Conservation (phyloP, 2,329 filamentous ascomycete genomes). For the Phialophora tarda region DNA sequence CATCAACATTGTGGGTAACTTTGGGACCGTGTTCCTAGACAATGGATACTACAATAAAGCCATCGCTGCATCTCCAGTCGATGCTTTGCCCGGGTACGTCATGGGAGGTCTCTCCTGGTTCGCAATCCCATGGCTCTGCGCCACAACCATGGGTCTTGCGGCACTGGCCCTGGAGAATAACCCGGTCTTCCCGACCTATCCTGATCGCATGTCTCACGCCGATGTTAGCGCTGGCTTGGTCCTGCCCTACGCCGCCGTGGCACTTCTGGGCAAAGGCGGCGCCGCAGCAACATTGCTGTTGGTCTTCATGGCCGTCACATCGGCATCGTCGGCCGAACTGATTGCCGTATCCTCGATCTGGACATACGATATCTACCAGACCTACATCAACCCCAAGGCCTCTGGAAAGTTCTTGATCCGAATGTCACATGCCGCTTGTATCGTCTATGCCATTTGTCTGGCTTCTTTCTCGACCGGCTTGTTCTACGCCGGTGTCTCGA, state of each 20-base stretch:
- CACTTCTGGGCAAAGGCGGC: conserved; percentile 79
- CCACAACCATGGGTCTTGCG: conserved; percentile 85
- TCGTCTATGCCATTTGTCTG: conserved; percentile 78
- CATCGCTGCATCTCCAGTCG: conserved; percentile 82
- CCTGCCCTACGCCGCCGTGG: conserved; percentile 82
- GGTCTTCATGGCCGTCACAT: conserved; percentile 90
- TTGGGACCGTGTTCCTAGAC: conserved; percentile 64
- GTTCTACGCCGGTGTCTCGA: conserved; percentile 74
- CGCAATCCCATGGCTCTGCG: conserved; percentile 86
- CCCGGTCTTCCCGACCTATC: conserved; percentile 62
- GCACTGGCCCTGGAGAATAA: conserved; percentile 79
- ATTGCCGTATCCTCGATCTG: conserved; percentile 88
- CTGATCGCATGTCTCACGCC: conserved; percentile 69
- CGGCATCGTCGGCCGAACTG: conserved; percentile 78
- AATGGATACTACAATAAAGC: conserved; percentile 86
- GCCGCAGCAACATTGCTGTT: conserved; percentile 79
- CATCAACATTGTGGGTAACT: conserved; percentile 87
- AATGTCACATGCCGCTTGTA: conserved; percentile 74
- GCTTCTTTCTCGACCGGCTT: conserved; percentile 78
- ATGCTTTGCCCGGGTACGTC: conserved; percentile 87
- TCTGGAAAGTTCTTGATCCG: conserved; percentile 77
- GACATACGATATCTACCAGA: conserved; percentile 88
- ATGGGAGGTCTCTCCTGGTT: conserved; percentile 89
- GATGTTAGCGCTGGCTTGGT: conserved; percentile 85
- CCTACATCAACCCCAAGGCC: conserved; percentile 79